Conservation (phyloP, 2,329 filamentous ascomycete species). For the Tolypocladium paradoxum region DNA sequence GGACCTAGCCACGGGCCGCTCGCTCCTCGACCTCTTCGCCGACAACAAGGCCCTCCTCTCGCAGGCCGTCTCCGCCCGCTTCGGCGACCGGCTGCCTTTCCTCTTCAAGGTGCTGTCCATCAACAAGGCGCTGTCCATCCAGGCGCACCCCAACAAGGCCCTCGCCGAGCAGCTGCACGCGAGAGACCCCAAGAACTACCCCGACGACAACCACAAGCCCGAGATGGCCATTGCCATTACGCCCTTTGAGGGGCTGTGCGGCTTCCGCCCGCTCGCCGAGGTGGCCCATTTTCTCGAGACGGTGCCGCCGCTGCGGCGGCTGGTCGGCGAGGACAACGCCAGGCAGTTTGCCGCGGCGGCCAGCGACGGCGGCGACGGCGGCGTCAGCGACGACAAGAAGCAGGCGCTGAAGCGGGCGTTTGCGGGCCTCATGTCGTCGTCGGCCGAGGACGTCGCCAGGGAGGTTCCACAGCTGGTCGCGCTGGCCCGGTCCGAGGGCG, state of each 20-base stretch:
- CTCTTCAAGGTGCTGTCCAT: conserved; percentile 97
- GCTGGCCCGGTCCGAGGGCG: conserved; percentile 56
- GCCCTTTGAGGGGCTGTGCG: conserved; percentile 89
- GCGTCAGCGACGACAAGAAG: conserved; percentile 54
- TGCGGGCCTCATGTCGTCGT: conserved; percentile 68
- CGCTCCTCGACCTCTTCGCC: conserved; percentile 75
- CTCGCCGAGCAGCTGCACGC: conserved; percentile 77
- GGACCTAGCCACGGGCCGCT: conserved; percentile 72
- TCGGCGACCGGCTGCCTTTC: conserved; percentile 78
- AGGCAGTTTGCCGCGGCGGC: conserved; percentile 42
- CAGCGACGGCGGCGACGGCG: conserved; percentile 28
- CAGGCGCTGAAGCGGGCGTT: conserved; percentile 67
- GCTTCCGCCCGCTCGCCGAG: conserved; percentile 80
- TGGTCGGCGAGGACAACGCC: conserved; percentile 57
- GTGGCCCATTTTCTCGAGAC: conserved; percentile 71
- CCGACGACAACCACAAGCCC: conserved; percentile 98
- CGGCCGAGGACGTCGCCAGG: conserved; percentile 40
- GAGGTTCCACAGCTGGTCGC: conserved; percentile 60
- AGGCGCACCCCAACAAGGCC: conserved; percentile 93
- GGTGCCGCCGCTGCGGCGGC: conserved; percentile 44
- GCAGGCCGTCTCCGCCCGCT: conserved; percentile 59
- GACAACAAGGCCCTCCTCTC: conserved; percentile 81
- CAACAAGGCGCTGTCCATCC: conserved; percentile 90
- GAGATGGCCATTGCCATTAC: conserved; percentile 99
- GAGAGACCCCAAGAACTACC: conserved; percentile 85